phyloP scores from a whole-genome alignment of 345 rosid genomes.

The Ceriops tagal region DNA sequence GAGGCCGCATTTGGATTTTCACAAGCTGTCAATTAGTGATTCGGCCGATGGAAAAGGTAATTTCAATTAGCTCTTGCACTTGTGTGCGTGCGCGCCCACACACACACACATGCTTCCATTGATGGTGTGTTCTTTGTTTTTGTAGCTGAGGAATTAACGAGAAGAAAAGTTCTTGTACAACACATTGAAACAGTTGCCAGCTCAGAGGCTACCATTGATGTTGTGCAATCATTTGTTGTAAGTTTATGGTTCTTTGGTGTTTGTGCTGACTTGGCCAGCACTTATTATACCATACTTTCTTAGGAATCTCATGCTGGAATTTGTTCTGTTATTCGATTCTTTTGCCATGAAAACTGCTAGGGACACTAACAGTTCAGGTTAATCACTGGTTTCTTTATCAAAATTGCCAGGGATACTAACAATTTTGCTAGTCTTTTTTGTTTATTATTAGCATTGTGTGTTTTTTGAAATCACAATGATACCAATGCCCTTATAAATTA shows the following conservation, averaged over 20 bases:
- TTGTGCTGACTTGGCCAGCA: not conserved
- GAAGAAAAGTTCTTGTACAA: conserved; percentile 48
- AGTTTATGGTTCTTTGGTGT: conserved; percentile 18
- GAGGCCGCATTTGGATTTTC: conserved; percentile 50
- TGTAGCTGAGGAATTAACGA: conserved; percentile 45
- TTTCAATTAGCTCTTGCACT: not conserved
- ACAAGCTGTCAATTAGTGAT: conserved; percentile 47
- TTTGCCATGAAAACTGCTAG: too few species aligned
- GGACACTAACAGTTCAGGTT: too few species aligned
- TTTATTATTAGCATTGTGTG: not conserved
- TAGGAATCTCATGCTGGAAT: not conserved
- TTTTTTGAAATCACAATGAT: not conserved
- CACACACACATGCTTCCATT: too few species aligned
- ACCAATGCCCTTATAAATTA: too few species aligned
- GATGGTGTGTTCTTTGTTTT: not conserved
- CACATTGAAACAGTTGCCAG: conserved; percentile 63
- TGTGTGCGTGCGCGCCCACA: too few species aligned
- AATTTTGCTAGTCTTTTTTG: too few species aligned
- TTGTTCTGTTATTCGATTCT: too few species aligned
- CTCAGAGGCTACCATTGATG: conserved; percentile 32
- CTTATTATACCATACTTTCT: not conserved
- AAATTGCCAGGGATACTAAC: too few species aligned
- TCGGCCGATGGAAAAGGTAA: conserved; percentile 42
- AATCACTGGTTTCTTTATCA: too few species aligned
- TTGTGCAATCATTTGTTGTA: conserved; percentile 61